These are phyloP conservation scores for Phialocephala sp. DNA, from an alignment of 2,329 filamentous ascomycete genomes.

Conservation along the genomic window DNA sequence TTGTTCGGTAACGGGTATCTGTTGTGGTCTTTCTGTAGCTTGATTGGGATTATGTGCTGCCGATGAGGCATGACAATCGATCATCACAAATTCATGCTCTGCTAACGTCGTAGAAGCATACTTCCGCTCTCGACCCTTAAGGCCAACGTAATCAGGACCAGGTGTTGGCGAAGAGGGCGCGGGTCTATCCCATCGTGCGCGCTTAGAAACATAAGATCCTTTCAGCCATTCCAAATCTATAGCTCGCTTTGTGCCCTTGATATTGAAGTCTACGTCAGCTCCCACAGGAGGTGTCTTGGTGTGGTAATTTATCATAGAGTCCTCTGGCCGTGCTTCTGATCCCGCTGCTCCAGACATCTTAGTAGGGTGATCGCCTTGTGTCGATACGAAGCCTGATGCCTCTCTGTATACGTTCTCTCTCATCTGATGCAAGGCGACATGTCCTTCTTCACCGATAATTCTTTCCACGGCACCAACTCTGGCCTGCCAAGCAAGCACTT, in stretches of 20 bases:
- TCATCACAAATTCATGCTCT: background rate
- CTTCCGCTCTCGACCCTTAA: constrained; percentile 19
- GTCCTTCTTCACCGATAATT: background rate
- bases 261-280: background rate
- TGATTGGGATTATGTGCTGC: background rate
- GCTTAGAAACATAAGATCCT: constrained; percentile 40
- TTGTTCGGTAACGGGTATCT: background rate
- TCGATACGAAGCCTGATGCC: background rate
- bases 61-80: background rate
- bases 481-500: constrained; percentile 33
- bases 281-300: constrained; percentile 3
- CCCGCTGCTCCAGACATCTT: background rate
- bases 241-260: constrained; percentile 30
- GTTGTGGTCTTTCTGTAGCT: background rate
- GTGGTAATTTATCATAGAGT: constrained; percentile 23
- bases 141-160: constrained; percentile 14
- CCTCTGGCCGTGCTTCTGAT: background rate
- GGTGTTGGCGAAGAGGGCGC: constrained; percentile 40
- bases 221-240: constrained; percentile 40
- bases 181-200: constrained; percentile 39
- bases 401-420: background rate
- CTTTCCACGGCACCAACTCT: background rate
- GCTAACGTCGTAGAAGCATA: constrained; percentile 13
- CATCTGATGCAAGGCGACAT: background rate
- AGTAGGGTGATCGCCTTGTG: background rate